Evolutionary conservation across 129 eudicot species (phyloP).

Genomic region (Pseudognaphalium luteoalbum): DNA sequence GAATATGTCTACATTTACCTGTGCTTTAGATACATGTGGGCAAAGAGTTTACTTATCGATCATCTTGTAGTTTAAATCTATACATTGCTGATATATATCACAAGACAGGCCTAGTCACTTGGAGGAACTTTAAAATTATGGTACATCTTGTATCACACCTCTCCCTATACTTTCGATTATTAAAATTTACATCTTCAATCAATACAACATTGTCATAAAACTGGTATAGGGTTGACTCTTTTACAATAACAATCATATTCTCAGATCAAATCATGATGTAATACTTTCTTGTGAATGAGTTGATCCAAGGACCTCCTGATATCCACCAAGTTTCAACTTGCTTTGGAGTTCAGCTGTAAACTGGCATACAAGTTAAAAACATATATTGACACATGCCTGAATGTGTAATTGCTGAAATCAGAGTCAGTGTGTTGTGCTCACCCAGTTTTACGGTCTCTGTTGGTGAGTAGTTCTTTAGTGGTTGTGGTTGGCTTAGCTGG

Average conservation of each 20-base stretch:
- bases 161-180: slow-evolving; percentile 7
- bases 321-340: slow-evolving; percentile 27
- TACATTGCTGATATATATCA: slow-evolving; percentile 18
- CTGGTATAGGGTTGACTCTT: slow-evolving; percentile 3
- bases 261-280: background rate
- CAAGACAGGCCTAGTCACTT: slow-evolving; percentile 17
- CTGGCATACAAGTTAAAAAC: slow-evolving; percentile 23
- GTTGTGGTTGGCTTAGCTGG: slow-evolving; percentile 70
- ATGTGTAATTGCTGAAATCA: slow-evolving; percentile 1
- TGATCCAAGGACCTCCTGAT: slow-evolving; percentile 11
- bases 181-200: slow-evolving; percentile 31
- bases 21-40: too few relatives aligned
- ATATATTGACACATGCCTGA: background rate
- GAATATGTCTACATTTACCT: too few relatives aligned
- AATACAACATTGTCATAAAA: slow-evolving; percentile 15
- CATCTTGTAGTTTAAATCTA: background rate
- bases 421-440: slow-evolving; percentile 23
- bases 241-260: background rate
- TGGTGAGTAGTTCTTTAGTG: slow-evolving; percentile 43
- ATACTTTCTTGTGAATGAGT: slow-evolving; percentile 12
- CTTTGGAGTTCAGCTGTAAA: slow-evolving; percentile 49
- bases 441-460: slow-evolving; percentile 52
- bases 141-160: slow-evolving; percentile 16
- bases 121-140: background rate
- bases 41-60: background rate